Evolutionary conservation across 768 basidiomycete genomes (phyloP).

Genomic region (Podaxis rugospora): DNA sequence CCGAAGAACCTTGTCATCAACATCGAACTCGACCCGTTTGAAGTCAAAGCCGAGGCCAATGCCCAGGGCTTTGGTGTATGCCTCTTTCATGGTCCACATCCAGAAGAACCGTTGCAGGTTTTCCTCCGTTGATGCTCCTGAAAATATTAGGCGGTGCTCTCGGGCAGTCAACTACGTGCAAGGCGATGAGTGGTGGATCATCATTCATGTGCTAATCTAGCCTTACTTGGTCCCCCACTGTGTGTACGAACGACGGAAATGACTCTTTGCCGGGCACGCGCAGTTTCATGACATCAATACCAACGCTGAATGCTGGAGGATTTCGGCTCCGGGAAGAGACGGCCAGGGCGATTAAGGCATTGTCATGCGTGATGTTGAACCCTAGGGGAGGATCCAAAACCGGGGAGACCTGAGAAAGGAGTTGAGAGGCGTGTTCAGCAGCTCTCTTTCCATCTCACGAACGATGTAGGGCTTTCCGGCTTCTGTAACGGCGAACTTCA

Average conservation of each 20-base stretch:
- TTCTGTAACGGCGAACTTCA: slow-evolving; percentile 53
- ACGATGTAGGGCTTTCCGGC: slow-evolving; percentile 78
- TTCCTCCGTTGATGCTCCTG: slow-evolving; percentile 40
- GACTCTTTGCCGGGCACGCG: slow-evolving; percentile 55
- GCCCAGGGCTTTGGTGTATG: slow-evolving; percentile 86
- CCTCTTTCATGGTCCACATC: slow-evolving; percentile 91
- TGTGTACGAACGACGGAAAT: slow-evolving; percentile 56
- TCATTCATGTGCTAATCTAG: slow-evolving; percentile 1
- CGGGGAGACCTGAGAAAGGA: slow-evolving; percentile 35
- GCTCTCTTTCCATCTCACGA: slow-evolving; percentile 22
- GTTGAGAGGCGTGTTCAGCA: neutral
- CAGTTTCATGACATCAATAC: slow-evolving; percentile 81
- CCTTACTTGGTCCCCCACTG: slow-evolving; percentile 61
- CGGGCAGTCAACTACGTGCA: slow-evolving; percentile 36
- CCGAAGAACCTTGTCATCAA: slow-evolving; percentile 41
- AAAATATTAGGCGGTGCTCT: slow-evolving; percentile 35
- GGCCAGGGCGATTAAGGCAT: slow-evolving; percentile 65
- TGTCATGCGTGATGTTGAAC: slow-evolving; percentile 84
- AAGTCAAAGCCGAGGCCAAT: slow-evolving; percentile 82
- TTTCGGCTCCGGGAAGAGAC: slow-evolving; percentile 39
- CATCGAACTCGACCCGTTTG: slow-evolving; percentile 67
- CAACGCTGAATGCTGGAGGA: slow-evolving; percentile 56
- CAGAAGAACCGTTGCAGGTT: slow-evolving; percentile 66
- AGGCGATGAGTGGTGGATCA: slow-evolving; percentile 5
- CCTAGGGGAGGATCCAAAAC: slow-evolving; percentile 52